Evolutionary conservation across 1,284 basidiomycete species (phyloP).

Genomic region (Leccinum subfulvum): DNA sequence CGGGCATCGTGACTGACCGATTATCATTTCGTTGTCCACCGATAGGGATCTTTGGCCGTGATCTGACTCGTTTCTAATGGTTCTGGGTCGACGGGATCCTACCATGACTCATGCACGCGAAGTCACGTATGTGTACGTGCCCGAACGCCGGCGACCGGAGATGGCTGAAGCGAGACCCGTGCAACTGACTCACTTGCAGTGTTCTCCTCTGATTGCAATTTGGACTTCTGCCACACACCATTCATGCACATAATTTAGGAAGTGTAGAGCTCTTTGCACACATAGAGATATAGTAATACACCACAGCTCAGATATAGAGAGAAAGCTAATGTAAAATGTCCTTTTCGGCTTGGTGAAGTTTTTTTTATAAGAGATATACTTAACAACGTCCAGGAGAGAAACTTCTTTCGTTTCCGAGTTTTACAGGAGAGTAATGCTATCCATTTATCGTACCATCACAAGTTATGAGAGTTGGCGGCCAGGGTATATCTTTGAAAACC

Average conservation of each 20-base stretch:
- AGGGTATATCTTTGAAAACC: constrained; percentile 15
- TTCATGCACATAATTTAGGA: neutral
- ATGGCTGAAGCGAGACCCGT: constrained; percentile 3
- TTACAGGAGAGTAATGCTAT: constrained; percentile 20
- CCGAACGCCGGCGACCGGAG: neutral
- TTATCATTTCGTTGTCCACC: constrained; percentile 31
- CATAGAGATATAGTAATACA: neutral
- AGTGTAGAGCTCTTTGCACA: neutral
- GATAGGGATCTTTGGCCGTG: constrained; percentile 76
- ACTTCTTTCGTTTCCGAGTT: neutral
- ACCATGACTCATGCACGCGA: constrained; percentile 4
- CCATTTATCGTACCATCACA: constrained; percentile 19
- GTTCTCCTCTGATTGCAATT: neutral
- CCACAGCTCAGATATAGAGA: neutral
- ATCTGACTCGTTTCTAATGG: constrained; percentile 71
- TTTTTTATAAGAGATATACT: neutral
- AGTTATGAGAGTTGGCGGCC: constrained; percentile 5
- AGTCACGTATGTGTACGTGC: neutral
- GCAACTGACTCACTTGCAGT: neutral
- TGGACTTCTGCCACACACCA: neutral
- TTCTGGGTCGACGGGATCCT: constrained; percentile 2
- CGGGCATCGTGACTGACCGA: constrained; percentile 15
- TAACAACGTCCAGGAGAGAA: neutral
- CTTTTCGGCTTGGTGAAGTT: neutral
- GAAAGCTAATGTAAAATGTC: neutral